Evolutionary conservation across 208 protist genomes (phyloP), one percentile per base, ranked within the genome.

Genomic region (Tritrichomonas foetus): DNA sequence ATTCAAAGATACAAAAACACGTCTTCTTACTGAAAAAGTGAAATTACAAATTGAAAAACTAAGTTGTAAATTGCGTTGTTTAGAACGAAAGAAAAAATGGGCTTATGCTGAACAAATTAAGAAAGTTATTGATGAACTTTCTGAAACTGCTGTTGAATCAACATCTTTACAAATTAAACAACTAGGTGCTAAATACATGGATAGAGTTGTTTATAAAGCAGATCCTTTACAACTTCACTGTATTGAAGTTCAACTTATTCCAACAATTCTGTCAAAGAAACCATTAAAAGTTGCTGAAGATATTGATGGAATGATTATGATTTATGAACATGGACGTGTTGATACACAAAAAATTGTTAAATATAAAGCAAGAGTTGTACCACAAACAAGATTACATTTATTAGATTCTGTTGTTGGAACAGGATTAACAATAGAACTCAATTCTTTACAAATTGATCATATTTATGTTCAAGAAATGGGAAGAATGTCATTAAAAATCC

Each of bases 211-310:
- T 3, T 49, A 47, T 0, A 25, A 57, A 39, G 33, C 47, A 13
- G 78, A 25, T 33, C 30, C 47, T 11, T 50, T 89, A 1, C 78
- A 89, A 89, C 33, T 49, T 20, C 47, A 61, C 9, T 89, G 78
- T 30, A 89, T 89, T 49, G 78, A 89, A n/a, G 27, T 89, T 20
- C 78, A 89, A n/a, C 39, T 89, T 5, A 89, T 89, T 89, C 78
- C 78, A 53, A 27, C 39, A 3, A 33, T 89, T n/a, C 33, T 53
- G 30, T 53, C 78, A 39, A 57, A 57, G 20, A 50, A 47, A 16
- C 78, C 16, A 89, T 39, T 89, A 39, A 53, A 33, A n/a, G 47
- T 41, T 3, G 8, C 16, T 36, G 25, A n/a, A 3, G 27, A n/a
- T 20, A 61, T 89, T 39, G 78, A 89, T 57, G 78, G 78, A 2